These are phyloP conservation scores for Rubia balearica DNA, from an alignment of 305 asterid genomes.

Conservation along the genomic window DNA sequence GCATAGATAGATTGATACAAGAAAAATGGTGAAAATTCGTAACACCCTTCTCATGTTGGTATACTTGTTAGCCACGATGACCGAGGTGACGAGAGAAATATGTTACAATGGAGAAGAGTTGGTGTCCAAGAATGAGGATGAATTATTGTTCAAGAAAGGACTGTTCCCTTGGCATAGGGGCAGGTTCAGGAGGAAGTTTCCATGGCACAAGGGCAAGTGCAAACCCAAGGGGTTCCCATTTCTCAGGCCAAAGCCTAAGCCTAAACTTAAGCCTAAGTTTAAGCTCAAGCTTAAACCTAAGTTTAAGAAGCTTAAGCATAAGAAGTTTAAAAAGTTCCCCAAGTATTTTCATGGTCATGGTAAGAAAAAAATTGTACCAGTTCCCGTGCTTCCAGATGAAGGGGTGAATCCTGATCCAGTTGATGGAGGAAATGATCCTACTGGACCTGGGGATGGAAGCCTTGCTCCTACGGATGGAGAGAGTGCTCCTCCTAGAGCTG, in stretches of 20 bases:
- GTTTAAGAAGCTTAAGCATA: not conserved
- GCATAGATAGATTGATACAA: not conserved
- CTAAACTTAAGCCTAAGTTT: not conserved
- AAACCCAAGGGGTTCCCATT: slow-evolving; percentile 3
- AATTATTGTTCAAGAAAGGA: not conserved
- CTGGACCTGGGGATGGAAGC: not conserved
- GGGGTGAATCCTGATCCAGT: not conserved
- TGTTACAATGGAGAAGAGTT: not conserved
- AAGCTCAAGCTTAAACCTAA: not conserved
- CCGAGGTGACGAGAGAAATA: not conserved
- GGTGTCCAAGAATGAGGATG: not conserved
- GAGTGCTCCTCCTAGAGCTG: not conserved
- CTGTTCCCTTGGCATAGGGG: not conserved
- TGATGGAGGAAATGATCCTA: not conserved
- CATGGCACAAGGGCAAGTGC: slow-evolving; percentile 11
- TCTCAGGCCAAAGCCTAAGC: not conserved
- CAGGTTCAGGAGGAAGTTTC: not conserved
- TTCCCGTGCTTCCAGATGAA: not conserved
- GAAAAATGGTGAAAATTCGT: not conserved
- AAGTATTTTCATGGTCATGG: not conserved
- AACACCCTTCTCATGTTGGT: not conserved
- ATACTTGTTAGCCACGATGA: slow-evolving; percentile 1
- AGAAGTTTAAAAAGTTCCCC: not conserved
- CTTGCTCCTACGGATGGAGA: not conserved
- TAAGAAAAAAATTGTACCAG: not conserved